A percentile compares a stretch with the other conserved stretches of the same genome.
These are phyloP conservation scores for Spergularia azorica DNA, from an alignment of 179 eudicot species.

Conservation along the genomic window DNA sequence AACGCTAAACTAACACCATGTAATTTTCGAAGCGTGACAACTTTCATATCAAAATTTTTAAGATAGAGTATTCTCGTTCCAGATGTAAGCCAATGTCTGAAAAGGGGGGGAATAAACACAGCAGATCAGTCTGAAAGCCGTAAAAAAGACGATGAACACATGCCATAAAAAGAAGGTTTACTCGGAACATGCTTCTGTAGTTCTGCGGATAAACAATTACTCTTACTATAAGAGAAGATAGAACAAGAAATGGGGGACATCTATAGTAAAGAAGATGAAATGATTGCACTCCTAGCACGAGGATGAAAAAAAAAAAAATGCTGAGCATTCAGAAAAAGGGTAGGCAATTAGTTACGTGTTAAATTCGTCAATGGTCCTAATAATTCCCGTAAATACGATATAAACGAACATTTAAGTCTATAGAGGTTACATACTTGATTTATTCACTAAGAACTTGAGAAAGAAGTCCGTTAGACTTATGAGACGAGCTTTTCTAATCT, in stretches of 20 bases:
- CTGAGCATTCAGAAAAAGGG: conserved; percentile 8
- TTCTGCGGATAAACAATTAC: conserved; percentile 3
- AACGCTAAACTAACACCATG: too few species aligned
- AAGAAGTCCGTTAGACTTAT: too few species aligned
- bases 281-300: conserved; percentile 29
- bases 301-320: conserved; percentile 10
- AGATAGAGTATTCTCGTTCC: too few species aligned
- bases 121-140: neutral
- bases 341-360: neutral
- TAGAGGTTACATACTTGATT: too few species aligned
- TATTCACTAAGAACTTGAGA: too few species aligned
- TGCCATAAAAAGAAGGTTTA: conserved; percentile 25
- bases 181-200: conserved; percentile 22
- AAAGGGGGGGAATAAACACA: neutral
- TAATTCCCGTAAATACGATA: too few species aligned
- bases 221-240: neutral
- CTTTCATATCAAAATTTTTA: too few species aligned
- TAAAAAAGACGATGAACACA: conserved; percentile 3
- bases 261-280: conserved; percentile 16
- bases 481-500: too few species aligned
- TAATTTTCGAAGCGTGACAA: too few species aligned
- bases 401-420: too few species aligned
- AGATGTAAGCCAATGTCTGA: too few species aligned
- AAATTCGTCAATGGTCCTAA: neutral
- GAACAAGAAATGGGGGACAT: neutral